Conservation (phyloP, 2,329 filamentous ascomycete genomes). For the Cryphonectria parasitica region DNA sequence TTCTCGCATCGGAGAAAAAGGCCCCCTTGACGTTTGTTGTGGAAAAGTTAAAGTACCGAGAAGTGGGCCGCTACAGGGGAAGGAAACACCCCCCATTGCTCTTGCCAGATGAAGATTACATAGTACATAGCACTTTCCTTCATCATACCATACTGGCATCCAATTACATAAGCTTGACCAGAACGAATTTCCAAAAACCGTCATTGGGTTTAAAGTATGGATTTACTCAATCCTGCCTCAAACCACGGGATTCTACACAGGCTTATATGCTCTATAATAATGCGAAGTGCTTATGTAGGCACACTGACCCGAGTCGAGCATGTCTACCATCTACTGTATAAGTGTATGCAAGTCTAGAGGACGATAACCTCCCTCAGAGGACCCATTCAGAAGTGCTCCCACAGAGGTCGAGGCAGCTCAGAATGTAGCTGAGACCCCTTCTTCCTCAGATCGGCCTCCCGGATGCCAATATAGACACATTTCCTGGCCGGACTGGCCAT, state of each 20-base stretch:
- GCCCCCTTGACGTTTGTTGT: background rate
- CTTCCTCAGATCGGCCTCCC: conserved; percentile 36
- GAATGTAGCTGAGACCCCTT: conserved; percentile 33
- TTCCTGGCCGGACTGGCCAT: conserved; percentile 71
- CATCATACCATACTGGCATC: too few relatives aligned
- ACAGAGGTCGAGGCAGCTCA: conserved; percentile 64
- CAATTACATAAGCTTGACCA: too few relatives aligned
- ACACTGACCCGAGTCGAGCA: conserved; percentile 2
- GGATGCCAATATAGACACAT: conserved; percentile 82
- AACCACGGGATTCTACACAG: background rate
- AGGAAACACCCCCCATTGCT: background rate
- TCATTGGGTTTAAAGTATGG: too few relatives aligned
- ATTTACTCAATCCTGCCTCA: too few relatives aligned
- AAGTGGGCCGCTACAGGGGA: background rate
- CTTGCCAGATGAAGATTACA: background rate
- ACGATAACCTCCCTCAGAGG: background rate
- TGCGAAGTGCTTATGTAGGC: background rate
- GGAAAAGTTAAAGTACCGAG: background rate
- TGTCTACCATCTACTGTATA: conserved; percentile 10
- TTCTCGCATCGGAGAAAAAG: background rate
- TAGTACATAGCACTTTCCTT: too few relatives aligned
- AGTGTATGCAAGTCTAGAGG: conserved; percentile 8
- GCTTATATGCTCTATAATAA: background rate
- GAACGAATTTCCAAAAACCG: too few relatives aligned
- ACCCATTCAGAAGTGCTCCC: conserved; percentile 58